These are phyloP conservation scores for Trypanosoma cruzi DNA, from an alignment of 208 protist species.

Conservation along the genomic window DNA sequence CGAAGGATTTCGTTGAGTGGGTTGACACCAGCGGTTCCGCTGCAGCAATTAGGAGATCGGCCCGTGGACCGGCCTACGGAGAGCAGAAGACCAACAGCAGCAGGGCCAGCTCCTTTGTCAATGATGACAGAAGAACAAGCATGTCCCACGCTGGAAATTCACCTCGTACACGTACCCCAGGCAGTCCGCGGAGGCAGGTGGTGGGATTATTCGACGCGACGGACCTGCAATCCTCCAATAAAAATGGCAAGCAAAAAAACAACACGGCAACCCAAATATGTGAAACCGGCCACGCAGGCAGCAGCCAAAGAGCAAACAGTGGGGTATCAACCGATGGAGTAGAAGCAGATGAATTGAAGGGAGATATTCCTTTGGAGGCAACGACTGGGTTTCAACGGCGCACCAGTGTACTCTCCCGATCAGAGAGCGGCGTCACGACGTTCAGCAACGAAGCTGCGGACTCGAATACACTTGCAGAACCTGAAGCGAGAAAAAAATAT, in stretches of 20 bases:
- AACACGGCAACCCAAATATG: too few species aligned
- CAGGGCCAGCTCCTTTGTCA: neutral
- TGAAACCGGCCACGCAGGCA: too few species aligned
- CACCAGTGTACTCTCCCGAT: neutral
- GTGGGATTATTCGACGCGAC: neutral
- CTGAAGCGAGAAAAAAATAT: conserved; percentile 23
- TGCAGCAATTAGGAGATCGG: neutral
- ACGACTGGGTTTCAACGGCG: neutral
- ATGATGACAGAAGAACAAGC: neutral
- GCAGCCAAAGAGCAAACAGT: too few species aligned
- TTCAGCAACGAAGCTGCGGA: neutral
- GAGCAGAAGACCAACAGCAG: neutral
- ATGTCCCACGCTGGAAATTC: neutral
- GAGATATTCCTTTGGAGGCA: neutral
- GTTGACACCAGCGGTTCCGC: neutral
- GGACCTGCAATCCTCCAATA: too few species aligned
- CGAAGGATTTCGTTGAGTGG: neutral
- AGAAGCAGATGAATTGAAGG: neutral
- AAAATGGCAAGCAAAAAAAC: too few species aligned
- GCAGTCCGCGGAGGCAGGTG: neutral
- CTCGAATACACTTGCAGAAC: neutral
- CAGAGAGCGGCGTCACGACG: neutral
- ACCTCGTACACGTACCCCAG: neutral
- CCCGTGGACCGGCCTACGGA: neutral
- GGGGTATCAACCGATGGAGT: neutral